phyloP scores from a whole-genome alignment of 78 protist species.

The Thecamonas trahens region DNA sequence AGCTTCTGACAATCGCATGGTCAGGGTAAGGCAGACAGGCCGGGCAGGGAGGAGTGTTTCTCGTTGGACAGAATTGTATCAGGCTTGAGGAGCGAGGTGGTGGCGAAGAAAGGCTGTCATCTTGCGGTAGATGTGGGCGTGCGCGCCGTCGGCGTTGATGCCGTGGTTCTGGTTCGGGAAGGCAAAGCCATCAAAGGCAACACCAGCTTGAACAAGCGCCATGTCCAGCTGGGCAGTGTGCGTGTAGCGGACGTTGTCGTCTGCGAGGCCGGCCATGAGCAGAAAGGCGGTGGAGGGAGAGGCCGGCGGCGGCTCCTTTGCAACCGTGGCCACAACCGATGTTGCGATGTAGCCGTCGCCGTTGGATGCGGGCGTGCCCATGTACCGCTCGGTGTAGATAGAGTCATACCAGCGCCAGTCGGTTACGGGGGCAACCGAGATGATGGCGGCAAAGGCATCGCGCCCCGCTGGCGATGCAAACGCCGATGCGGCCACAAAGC shows the following conservation, averaged over 20 bases:
- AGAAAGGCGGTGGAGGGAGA: neutral
- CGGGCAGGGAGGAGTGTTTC: too few species aligned
- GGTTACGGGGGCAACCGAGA: neutral
- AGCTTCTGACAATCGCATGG: too few species aligned
- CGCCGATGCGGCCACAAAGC: neutral
- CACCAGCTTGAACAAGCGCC: neutral
- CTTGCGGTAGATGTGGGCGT: neutral
- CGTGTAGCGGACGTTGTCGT: neutral
- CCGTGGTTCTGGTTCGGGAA: neutral
- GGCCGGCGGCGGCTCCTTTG: neutral
- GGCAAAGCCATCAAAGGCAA: neutral
- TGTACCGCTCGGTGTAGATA: conserved; percentile 6
- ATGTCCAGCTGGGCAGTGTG: neutral
- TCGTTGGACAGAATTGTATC: too few species aligned
- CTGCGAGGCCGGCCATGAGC: neutral
- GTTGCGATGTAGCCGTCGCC: neutral
- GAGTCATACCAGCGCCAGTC: neutral
- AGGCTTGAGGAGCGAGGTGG: too few species aligned
- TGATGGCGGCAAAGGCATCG: neutral
- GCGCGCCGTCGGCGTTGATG: neutral
- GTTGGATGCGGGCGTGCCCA: neutral
- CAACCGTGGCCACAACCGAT: too few species aligned
- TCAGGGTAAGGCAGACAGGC: too few species aligned
- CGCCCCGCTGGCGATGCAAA: neutral
- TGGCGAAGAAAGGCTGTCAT: neutral